phyloP scores from a whole-genome alignment of 768 basidiomycete genomes.

The Crepidotus variabilis region DNA sequence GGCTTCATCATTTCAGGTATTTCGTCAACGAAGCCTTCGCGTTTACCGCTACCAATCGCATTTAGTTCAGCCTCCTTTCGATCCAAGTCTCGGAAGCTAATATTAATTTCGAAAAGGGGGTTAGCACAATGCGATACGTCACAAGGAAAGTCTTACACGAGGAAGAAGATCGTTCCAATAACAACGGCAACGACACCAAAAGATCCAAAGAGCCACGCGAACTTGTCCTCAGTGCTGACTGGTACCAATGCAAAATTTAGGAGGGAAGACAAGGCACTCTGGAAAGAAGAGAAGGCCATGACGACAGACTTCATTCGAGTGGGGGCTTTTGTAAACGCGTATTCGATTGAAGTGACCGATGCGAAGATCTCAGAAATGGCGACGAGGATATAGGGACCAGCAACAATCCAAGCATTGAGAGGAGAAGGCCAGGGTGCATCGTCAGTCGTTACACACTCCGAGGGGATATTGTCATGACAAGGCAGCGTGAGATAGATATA shows the following conservation, averaged over 20 bases:
- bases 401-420: conserved; percentile 50
- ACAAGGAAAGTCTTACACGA: conserved; percentile 24
- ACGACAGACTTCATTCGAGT: conserved; percentile 62
- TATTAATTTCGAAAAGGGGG: background rate
- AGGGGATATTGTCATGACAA: conserved; percentile 40
- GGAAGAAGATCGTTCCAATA: conserved; percentile 45
- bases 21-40: background rate
- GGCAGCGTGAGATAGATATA: conserved; percentile 40
- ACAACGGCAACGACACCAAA: conserved; percentile 41
- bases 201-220: conserved; percentile 46
- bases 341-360: conserved; percentile 55
- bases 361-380: conserved; percentile 56
- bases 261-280: conserved; percentile 43
- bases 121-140: background rate
- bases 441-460: conserved; percentile 31
- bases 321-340: conserved; percentile 61
- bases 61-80: background rate
- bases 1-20: background rate
- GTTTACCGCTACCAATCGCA: background rate
- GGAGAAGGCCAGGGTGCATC: conserved; percentile 28
- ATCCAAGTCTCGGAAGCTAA: background rate
- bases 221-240: conserved; percentile 43
- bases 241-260: conserved; percentile 44
- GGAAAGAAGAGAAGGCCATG: conserved; percentile 50
- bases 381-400: conserved; percentile 52